Evolutionary conservation across 768 basidiomycete species (phyloP).

Genomic region (Multifurca ochricompacta): DNA sequence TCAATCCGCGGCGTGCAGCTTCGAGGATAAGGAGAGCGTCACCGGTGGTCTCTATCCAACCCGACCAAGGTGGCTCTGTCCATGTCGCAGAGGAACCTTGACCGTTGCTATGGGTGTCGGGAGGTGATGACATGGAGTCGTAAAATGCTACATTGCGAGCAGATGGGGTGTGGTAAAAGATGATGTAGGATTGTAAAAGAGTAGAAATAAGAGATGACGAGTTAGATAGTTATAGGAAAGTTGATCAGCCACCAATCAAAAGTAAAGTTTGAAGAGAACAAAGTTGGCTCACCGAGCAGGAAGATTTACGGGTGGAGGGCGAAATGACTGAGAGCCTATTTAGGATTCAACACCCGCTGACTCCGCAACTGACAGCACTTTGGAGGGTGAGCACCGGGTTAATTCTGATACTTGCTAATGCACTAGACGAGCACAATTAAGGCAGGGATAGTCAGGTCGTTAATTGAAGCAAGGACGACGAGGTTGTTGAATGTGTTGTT

Average conservation of each 20-base stretch:
- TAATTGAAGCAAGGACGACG: background rate
- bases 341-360: constrained; percentile 23
- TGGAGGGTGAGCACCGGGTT: background rate
- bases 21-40: constrained; percentile 97
- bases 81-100: constrained; percentile 38
- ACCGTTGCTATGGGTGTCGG: constrained; percentile 15
- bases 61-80: constrained; percentile 87
- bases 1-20: constrained; percentile 81
- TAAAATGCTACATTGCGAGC: constrained; percentile 6
- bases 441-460: constrained; percentile 8
- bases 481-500: constrained; percentile 11
- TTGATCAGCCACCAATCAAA: constrained; percentile 22
- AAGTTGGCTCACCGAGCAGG: constrained; percentile 25
- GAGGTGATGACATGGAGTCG: constrained; percentile 18
- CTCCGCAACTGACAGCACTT: constrained; percentile 17
- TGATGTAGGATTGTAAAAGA: background rate
- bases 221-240: constrained; percentile 13
- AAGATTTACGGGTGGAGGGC: constrained; percentile 24
- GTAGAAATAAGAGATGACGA: constrained; percentile 3
- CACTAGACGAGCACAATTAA: background rate
- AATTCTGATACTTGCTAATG: constrained; percentile 1
- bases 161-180: background rate
- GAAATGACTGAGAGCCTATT: constrained; percentile 23
- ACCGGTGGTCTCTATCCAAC: constrained; percentile 92
- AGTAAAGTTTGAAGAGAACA: constrained; percentile 22